Evolutionary conservation across 345 rosid species (phyloP).

Genomic region (Rhizophora mangle): DNA sequence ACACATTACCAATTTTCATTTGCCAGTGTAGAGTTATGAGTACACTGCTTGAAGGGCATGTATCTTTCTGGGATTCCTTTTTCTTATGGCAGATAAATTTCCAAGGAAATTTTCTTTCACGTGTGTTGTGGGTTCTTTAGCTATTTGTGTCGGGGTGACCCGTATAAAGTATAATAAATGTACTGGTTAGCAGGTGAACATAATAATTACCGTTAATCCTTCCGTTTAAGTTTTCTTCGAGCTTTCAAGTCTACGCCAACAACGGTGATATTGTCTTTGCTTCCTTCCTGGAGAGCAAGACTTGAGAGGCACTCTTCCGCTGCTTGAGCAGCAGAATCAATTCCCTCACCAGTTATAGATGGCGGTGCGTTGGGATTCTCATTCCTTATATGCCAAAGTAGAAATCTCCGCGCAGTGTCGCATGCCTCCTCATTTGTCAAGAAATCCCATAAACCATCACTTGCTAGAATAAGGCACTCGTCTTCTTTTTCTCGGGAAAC

Average conservation of each 20-base stretch:
- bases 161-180: background rate
- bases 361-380: constrained; percentile 26
- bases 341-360: constrained; percentile 36
- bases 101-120: too few species aligned
- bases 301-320: constrained; percentile 65
- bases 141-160: too few species aligned
- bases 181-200: background rate
- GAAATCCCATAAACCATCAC: constrained; percentile 85
- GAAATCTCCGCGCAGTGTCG: constrained; percentile 55
- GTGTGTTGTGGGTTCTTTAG: too few species aligned
- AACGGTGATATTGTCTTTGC: constrained; percentile 79
- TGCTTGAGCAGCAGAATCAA: constrained; percentile 64
- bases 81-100: too few species aligned
- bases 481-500: constrained; percentile 59
- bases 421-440: constrained; percentile 69
- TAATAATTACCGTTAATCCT: constrained; percentile 18
- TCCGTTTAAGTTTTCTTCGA: constrained; percentile 55
- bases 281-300: constrained; percentile 71
- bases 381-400: constrained; percentile 61
- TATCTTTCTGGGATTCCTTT: too few species aligned
- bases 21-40: background rate
- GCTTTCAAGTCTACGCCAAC: constrained; percentile 69
- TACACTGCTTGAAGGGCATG: background rate
- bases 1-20: background rate
- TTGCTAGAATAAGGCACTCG: constrained; percentile 72